phyloP scores from a whole-genome alignment of 1,139 yeast species.

The Pichia sp. region DNA sequence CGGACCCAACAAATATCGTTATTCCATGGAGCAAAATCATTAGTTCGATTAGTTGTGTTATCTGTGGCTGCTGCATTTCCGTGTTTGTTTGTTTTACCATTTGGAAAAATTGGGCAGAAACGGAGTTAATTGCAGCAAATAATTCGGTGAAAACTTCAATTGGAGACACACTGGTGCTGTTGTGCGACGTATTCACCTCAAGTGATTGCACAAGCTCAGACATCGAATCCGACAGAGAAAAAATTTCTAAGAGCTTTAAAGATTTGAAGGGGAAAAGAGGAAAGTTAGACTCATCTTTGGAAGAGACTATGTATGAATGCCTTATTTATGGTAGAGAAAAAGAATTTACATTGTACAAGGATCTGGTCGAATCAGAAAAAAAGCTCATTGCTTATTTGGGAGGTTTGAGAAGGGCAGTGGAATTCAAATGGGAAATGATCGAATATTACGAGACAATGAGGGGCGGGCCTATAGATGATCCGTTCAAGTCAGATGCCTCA shows the following conservation, averaged over 20 bases:
- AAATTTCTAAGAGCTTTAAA: conserved; percentile 8
- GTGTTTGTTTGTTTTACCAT: conserved; percentile 54
- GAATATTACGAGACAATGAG: conserved; percentile 12
- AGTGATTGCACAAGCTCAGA: conserved; percentile 2
- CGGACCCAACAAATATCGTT: conserved; percentile 33
- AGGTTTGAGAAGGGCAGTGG: conserved; percentile 64
- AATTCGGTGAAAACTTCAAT: conserved; percentile 34
- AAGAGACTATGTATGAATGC: conserved; percentile 63
- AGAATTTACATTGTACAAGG: conserved; percentile 44
- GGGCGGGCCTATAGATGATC: background rate
- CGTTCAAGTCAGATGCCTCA: background rate
- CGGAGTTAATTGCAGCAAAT: conserved; percentile 6
- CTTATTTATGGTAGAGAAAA: conserved; percentile 48
- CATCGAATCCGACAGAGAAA: conserved; percentile 6
- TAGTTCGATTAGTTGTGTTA: conserved; percentile 57
- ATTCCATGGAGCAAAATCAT: conserved; percentile 49
- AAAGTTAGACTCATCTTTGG: conserved; percentile 41
- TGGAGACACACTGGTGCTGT: conserved; percentile 10
- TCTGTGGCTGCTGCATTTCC: conserved; percentile 58
- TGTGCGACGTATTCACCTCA: conserved; percentile 16
- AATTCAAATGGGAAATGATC: conserved; percentile 57
- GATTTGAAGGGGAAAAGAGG: conserved; percentile 11
- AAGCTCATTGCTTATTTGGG: conserved; percentile 56
- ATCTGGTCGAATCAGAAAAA: conserved; percentile 50
- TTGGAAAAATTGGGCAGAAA: conserved; percentile 35